Evolutionary conservation across 1,284 basidiomycete species (phyloP).

Genomic region (Cutaneotrichosporon daszewskae): DNA sequence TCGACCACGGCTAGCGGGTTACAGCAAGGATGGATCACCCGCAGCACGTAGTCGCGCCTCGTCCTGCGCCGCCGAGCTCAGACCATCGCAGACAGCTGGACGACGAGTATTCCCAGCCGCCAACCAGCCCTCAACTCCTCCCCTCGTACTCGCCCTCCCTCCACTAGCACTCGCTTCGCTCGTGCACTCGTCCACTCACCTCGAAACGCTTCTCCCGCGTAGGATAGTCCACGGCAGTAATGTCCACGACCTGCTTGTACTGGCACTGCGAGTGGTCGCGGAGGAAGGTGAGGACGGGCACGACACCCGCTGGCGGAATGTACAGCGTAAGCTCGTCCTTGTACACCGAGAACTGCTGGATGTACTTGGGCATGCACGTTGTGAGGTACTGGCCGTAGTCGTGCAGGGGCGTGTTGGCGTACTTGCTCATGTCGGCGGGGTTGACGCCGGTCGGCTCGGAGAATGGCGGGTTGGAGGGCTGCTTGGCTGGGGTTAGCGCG

Average conservation of each 20-base stretch:
- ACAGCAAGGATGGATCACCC: too few relatives aligned
- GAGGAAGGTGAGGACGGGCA: slow-evolving; percentile 86
- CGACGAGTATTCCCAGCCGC: neutral
- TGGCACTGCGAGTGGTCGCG: slow-evolving; percentile 95
- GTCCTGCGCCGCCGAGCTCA: too few relatives aligned
- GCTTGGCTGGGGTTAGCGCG: slow-evolving; percentile 6
- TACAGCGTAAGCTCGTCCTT: slow-evolving; percentile 89
- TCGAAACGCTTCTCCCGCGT: slow-evolving; percentile 92
- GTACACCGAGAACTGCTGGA: slow-evolving; percentile 96
- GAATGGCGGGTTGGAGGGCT: slow-evolving; percentile 65
- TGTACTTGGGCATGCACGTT: slow-evolving; percentile 85
- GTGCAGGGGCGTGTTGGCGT: slow-evolving; percentile 70
- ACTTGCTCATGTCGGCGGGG: slow-evolving; percentile 64
- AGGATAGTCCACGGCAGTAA: slow-evolving; percentile 93
- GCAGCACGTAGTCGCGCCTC: too few relatives aligned
- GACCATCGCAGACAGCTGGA: too few relatives aligned
- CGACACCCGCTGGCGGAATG: slow-evolving; percentile 70
- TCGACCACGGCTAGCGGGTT: too few relatives aligned
- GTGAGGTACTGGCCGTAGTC: slow-evolving; percentile 84
- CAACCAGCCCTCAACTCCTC: neutral
- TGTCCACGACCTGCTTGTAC: slow-evolving; percentile 88
- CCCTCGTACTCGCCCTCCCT: neutral
- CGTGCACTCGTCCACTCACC: slow-evolving; percentile 37
- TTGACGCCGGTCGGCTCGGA: slow-evolving; percentile 79
- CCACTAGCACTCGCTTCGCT: neutral